phyloP scores from a whole-genome alignment of 441 rosid species.

The Pelargonium citronellum region DNA sequence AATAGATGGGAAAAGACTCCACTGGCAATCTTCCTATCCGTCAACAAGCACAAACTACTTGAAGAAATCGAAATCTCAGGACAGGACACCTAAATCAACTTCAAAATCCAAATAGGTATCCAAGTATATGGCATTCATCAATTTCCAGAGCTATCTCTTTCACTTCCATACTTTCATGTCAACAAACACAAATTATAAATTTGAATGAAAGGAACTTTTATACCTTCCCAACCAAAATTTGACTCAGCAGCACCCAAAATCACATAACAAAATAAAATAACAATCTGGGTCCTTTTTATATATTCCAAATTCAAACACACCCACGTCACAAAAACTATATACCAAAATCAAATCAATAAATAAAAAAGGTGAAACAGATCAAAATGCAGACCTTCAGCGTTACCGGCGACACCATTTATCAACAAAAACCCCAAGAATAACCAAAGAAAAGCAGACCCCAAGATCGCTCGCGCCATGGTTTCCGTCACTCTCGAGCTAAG shows the following conservation, averaged over 20 bases:
- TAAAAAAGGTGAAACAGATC: neutral
- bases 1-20: neutral
- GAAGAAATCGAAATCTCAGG: neutral
- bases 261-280: constrained; percentile 1
- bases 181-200: neutral
- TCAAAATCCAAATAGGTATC: neutral
- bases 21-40: neutral
- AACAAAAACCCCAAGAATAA: neutral
- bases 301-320: neutral
- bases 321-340: neutral
- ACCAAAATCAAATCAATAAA: neutral
- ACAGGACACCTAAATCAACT: constrained; percentile 8
- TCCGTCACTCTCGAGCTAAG: neutral
- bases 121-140: constrained; percentile 7
- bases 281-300: neutral
- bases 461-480: neutral
- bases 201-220: neutral
- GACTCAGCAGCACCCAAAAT: neutral
- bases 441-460: neutral
- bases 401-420: neutral
- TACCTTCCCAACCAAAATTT: neutral
- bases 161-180: neutral
- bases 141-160: neutral
- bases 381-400: constrained; percentile 4
- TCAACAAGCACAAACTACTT: neutral